These are phyloP conservation scores for Micractinium conductrix DNA, from an alignment of 139 green algal genomes.

Conservation along the genomic window DNA sequence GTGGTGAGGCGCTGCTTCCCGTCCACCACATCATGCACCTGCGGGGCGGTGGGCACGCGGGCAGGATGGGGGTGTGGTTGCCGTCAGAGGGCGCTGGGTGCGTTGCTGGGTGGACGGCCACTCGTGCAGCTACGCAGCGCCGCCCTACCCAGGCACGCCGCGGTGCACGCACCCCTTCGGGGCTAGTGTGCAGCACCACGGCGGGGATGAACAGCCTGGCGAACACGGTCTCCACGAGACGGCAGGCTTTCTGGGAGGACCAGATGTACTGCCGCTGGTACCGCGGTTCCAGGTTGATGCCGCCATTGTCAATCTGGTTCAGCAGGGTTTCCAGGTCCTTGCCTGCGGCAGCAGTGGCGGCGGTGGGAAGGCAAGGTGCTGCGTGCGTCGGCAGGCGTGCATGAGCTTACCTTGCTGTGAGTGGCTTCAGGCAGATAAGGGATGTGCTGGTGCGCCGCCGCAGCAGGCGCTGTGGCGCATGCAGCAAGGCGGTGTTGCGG, in stretches of 20 bases:
- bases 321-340: conserved; percentile 6
- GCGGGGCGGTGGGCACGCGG: too few species aligned
- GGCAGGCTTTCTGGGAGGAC: background rate
- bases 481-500: too few species aligned
- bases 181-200: background rate
- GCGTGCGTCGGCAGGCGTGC: background rate
- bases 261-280: background rate
- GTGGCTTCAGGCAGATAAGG: too few species aligned
- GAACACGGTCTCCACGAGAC: background rate
- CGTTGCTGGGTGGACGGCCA: too few species aligned
- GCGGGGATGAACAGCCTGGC: background rate
- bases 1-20: conserved; percentile 11
- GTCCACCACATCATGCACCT: background rate
- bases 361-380: background rate
- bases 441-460: too few species aligned
- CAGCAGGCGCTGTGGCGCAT: background rate
- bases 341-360: background rate
- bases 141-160: too few species aligned
- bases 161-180: background rate
- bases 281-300: background rate
- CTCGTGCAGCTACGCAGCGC: too few species aligned
- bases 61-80: too few species aligned
- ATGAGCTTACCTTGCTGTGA: too few species aligned
- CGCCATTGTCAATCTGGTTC: background rate
- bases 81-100: too few species aligned